Conservation (phyloP, 306 rosid genomes). For the Quercus alba region DNA sequence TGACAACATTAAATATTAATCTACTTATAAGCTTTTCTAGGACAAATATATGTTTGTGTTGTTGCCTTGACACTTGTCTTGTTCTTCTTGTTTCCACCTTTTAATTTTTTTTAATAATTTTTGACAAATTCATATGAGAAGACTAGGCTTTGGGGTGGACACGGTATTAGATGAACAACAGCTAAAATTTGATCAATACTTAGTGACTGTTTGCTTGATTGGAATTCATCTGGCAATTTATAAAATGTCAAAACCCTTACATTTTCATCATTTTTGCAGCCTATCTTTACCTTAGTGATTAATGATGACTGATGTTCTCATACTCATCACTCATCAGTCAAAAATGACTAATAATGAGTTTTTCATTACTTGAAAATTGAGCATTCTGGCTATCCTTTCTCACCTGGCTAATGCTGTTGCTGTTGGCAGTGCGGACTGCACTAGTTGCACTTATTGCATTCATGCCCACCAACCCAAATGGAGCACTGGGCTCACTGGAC, state of each 20-base stretch:
- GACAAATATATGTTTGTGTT: background rate
- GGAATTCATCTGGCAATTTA: background rate
- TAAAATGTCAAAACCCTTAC: background rate
- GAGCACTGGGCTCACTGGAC: constrained; percentile 89
- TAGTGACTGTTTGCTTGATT: background rate
- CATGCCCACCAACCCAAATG: constrained; percentile 96
- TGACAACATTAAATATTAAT: background rate
- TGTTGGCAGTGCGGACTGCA: constrained; percentile 87
- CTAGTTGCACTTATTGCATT: constrained; percentile 92
- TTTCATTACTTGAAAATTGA: background rate
- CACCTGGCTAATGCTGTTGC: constrained; percentile 13
- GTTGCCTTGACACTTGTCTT: background rate
- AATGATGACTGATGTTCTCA: background rate
- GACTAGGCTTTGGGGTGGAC: background rate
- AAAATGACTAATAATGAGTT: background rate
- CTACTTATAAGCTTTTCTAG: background rate
- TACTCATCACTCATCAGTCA: background rate
- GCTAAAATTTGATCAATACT: background rate
- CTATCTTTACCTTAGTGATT: background rate
- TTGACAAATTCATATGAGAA: background rate
- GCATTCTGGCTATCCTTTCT: background rate
- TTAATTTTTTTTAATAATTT: background rate
- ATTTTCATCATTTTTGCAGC: background rate
- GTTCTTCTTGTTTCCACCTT: background rate
- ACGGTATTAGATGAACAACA: background rate